phyloP scores from a whole-genome alignment of 768 basidiomycete species.

The Mycena belliarum region DNA sequence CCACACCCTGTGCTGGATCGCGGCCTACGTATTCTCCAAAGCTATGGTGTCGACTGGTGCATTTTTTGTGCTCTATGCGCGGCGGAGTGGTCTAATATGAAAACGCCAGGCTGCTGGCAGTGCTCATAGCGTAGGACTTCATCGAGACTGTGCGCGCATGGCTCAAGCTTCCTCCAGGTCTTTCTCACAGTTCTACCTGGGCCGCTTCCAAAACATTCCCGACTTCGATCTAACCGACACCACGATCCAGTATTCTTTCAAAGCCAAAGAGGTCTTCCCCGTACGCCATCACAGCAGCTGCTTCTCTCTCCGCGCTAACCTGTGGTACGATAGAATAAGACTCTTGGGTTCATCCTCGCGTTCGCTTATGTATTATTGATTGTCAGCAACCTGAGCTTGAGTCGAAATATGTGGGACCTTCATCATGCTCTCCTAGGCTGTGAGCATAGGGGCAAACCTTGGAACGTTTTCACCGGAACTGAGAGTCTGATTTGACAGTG shows the following conservation, averaged over 20 bases:
- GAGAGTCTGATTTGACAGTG: conserved; percentile 17
- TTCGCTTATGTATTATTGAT: conserved; percentile 21
- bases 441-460: conserved; percentile 4
- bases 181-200: conserved; percentile 26
- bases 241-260: conserved; percentile 22
- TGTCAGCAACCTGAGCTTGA: conserved; percentile 23
- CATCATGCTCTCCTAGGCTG: conserved; percentile 25
- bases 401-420: conserved; percentile 27
- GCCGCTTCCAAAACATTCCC: conserved; percentile 25
- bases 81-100: background rate
- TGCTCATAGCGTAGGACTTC: conserved; percentile 9
- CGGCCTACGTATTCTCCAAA: conserved; percentile 17
- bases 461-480: background rate
- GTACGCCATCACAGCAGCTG: background rate
- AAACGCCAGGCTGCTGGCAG: background rate
- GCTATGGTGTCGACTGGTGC: conserved; percentile 23
- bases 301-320: background rate
- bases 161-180: conserved; percentile 2
- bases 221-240: conserved; percentile 26
- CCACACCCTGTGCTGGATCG: conserved; percentile 11
- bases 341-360: conserved; percentile 15
- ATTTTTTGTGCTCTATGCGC: background rate
- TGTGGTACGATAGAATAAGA: background rate
- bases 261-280: conserved; percentile 19
- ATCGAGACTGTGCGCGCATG: background rate